A percentile compares a stretch with the other conserved stretches of the same genome.
Conservation (phyloP, 2,329 filamentous ascomycete species). For the Camptophora hylomeconis region DNA sequence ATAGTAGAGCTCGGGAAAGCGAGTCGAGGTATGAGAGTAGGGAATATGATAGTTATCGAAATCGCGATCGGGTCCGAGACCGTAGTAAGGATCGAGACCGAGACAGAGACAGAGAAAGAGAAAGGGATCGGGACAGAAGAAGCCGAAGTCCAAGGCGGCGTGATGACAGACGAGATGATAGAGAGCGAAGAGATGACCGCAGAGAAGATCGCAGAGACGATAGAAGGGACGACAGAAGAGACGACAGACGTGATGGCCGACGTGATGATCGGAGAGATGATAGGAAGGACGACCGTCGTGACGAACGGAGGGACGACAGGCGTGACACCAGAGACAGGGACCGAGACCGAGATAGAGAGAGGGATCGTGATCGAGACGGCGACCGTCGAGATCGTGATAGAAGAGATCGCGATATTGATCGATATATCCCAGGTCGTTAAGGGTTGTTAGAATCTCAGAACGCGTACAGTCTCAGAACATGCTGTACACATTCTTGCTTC, state of each 20-base stretch:
- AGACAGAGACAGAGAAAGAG: conserved; percentile 18
- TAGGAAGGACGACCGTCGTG: conserved; percentile 8
- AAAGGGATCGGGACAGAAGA: conserved; percentile 15
- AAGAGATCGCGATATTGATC: conserved; percentile 11
- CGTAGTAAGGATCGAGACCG: conserved; percentile 2
- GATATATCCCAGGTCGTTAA: conserved; percentile 15
- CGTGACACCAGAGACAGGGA: conserved; percentile 9
- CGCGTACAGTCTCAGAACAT: no score
- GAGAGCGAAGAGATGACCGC: conserved; percentile 8
- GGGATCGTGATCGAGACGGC: conserved; percentile 13
- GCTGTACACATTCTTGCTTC: no score
- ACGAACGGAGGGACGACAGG: conserved; percentile 8
- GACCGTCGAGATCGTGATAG: conserved; percentile 14
- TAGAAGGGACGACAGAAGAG: background rate
- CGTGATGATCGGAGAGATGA: conserved; percentile 9
- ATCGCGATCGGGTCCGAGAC: conserved; percentile 7
- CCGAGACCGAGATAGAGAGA: conserved; percentile 7
- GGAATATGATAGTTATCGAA: conserved; percentile 17
- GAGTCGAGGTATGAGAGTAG: conserved; percentile 9
- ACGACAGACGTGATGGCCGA: background rate
- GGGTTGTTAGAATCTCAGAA: no score
- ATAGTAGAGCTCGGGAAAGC: conserved; percentile 6
- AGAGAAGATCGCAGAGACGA: conserved; percentile 4
- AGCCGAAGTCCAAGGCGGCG: conserved; percentile 2
- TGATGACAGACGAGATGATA: conserved; percentile 2